Base-by-base conservation (phyloP, 169 alveolate species). In the Plasmodium malariae region DNA sequence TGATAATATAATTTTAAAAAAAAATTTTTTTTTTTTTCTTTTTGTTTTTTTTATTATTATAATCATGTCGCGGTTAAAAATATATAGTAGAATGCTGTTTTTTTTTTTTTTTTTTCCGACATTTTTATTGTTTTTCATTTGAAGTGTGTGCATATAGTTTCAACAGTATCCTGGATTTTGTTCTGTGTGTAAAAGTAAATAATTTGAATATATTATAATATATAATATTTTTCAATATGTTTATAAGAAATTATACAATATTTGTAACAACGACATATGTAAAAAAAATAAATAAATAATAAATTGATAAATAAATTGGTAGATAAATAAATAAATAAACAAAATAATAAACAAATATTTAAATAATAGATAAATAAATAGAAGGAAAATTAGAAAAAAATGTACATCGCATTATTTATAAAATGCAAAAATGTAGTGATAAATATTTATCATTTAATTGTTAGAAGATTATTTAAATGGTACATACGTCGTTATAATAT, bases 101-200 rank as follows among this genome's bases (percentile, higher is more conserved):
- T 73, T 54, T 57, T 73, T 73, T 76, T 76, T 24, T 60, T 14
- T 60, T 60, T 26, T 76, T 32, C 54, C 71, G 70, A 62, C 71
- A 55, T 76, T 76, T 76, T 76, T 40, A 65, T 71, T 73, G 49
- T n/a, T 74, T 36, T 74, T 57, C 45, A 55, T 45, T 24, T 36
- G 26, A 76, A 32, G 78, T 76, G 89, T 76, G 89, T 62, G 89
- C 89, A 76, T 76, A 54, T 76, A 76, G 30, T 40, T 30, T 76
- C 30, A 45, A 17, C 57, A 48, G 62, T 45, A 78, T 36, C 60
- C 74, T 63, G 78, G 28, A 40, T 12, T 45, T 78, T 78, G 1
- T 62, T 26, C 59, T 78, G 89, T 78, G 89, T 37, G 89, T 62
- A 21, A 59, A 45, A 55, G 34, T 12, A 55, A 62, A 36, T 45